Base-by-base conservation (phyloP, 2,329 filamentous ascomycete species). In the Penicillium sp. region DNA sequence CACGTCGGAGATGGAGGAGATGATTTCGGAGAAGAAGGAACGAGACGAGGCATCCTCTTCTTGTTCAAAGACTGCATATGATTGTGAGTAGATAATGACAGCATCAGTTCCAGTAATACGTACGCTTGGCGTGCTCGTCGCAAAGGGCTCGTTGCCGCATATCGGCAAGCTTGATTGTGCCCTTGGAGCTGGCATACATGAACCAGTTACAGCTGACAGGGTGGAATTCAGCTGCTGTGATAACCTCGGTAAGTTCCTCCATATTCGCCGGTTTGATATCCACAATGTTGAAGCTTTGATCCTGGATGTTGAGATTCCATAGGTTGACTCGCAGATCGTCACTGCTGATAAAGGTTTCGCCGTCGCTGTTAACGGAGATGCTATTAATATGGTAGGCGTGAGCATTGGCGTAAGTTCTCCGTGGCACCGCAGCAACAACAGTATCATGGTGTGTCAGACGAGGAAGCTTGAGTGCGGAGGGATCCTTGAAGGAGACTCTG, bases 361-460 rank as follows among this genome's bases (percentile, higher is more conserved):
- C 93, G 70, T 99, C 93, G 69, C 92, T 97, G 78, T 99, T 99
- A 64, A 97, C 93, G n/a, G 93, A 97, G 72, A 99, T 99, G 78
- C 93, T 97, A 78, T 99, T 99, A 81, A 99, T 97, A 74, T 99
- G 93, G 71, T 99, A 99, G 59, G 93, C 93, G 71, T 99, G 93
- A 43, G 93, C 93, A 69, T 99, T 99, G 62, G 93, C 91, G 71
- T 97, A 99, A 33, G 92, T 96, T 74, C 92, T 87, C 62, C 93
- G 86, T 41, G 93, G 93, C 31, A 97, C 92, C 31, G 93, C 93
- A 34, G 93, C 93, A 56, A 99, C 92, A 49, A 99, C 93, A 18
- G 93, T 99, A 71, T 99, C 93, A 70, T 99, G 93, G 68, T 97
- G 92, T 65, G 93, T 97, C 71, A 99, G 83, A 61, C 93, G 88